Conservation (phyloP, 441 rosid species). For the Geranium incanum region DNA sequence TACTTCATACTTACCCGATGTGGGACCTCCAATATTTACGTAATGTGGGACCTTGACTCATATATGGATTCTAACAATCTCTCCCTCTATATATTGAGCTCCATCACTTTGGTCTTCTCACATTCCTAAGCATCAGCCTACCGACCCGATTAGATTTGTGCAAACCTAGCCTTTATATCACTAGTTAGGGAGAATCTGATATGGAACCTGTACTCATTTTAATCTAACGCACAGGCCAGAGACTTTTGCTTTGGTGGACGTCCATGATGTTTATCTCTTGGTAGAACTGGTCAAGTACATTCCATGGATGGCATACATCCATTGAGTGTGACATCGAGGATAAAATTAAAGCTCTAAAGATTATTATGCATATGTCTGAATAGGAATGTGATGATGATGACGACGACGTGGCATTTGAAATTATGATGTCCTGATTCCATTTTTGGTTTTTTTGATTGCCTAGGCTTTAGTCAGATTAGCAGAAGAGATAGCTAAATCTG, state of each 20-base stretch:
- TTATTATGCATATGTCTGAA: not conserved
- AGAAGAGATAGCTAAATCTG: conserved; percentile 59
- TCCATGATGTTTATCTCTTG: not conserved
- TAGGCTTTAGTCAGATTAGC: conserved; percentile 60
- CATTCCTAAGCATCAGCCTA: too few species aligned
- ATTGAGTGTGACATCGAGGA: not conserved
- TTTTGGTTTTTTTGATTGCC: conserved; percentile 18
- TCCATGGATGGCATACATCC: not conserved
- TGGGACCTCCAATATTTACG: too few species aligned
- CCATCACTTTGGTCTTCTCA: too few species aligned
- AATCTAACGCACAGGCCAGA: not conserved
- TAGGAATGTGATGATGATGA: not conserved
- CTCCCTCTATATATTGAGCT: too few species aligned
- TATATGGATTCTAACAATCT: too few species aligned
- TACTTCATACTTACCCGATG: too few species aligned
- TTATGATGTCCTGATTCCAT: not conserved
- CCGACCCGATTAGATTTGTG: too few species aligned
- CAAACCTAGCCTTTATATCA: too few species aligned
- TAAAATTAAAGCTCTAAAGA: not conserved
- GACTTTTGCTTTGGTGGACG: not conserved
- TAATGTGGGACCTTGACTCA: too few species aligned
- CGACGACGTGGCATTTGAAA: not conserved
- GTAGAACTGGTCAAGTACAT: not conserved
- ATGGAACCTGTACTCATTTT: too few species aligned
- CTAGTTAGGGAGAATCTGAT: too few species aligned